Evolutionary conservation across 768 basidiomycete species (phyloP), one percentile per base, ranked within the genome.

Genomic region (Agaricus subrufescens): DNA sequence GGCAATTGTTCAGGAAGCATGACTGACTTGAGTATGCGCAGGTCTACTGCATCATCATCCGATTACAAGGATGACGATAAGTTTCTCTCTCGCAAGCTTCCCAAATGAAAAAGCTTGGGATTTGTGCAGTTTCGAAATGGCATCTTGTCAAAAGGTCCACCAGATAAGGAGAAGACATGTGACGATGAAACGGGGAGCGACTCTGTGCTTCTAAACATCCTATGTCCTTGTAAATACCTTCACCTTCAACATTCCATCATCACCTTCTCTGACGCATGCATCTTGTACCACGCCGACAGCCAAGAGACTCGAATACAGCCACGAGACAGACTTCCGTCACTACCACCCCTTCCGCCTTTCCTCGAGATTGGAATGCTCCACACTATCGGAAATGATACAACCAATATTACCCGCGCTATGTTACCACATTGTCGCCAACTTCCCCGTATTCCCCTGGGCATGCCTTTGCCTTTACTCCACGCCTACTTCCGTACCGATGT

Each of bases 71-170:
- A 39, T 30, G 51, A 59, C 15, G 56, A 48, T 29, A 34, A 30
- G 23, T 38, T 29, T 11, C 57, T 52, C 1, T 68, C 71, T 2
- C 62, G 69, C 49, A 77, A 74, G 62, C 66, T 77, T 3, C 51
- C 73, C 46, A 77, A 77, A 61, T 56, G 72, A 55, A 74, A 73
- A 63, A 75, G 74, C 56, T 62, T 75, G 55, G 75, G 75, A 15
- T 75, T 76, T 55, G 72, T 75, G 11, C 73, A 70, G 59, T 64
- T 75, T 1, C 61, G 69, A 44, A 59, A 63, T 23, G 67, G 65
- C 34, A 50, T 71, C 19, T 60, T 66, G 38, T 62, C 39, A 6
- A 53, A 31, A 6, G 26, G 8, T 8, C 27, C 39, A 19, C 11
- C n/a, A 15, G 37, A 37, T 15, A 51, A 27, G 38, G 43, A 38